Base-by-base conservation (phyloP, 192 early-diverging fungal genomes). In the Gonapodya sp. region DNA sequence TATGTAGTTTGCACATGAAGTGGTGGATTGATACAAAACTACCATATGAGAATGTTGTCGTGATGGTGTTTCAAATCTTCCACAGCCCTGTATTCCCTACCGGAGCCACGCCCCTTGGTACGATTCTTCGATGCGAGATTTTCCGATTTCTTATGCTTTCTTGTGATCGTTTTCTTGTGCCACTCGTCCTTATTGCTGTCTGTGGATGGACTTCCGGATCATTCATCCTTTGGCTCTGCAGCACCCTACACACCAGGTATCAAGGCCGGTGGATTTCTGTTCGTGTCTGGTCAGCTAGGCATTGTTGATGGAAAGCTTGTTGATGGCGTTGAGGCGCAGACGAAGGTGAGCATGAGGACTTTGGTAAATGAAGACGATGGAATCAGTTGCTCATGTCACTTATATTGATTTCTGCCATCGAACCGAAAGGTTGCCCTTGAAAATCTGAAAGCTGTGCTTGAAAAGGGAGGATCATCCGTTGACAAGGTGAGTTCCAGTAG, bases 271-370 rank as follows among this genome's bases (percentile, higher is more conserved):
- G 46, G 46, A 16, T 64, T 64, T 24, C 24, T 64, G 46, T 64
- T 64, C 24, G 46, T 64, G 24, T 64, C 46, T 16, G 46, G 46
- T 24, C 46, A 64, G 46, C 46, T 64, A 16, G 46, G 46, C 8
- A 64, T 64, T 64, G 46, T 64, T 64, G 46, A 64, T 64, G 46
- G 46, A 64, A 64, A 64, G 46, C 46, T 64, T 8, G 46, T 64
- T 24, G 46, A 64, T 16, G 46, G 46, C 8, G 46, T 64, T 16
- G 46, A 64, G 24, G 46, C 8, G 46, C 46, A 64, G 46, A 64
- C 46, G 46, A 64, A 24, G 46, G 46, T 64, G 46, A 16, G 46
- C 8, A 16, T 24, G 8, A 64, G 8, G 8, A 24, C 24, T 8
- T 24, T 64, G 8, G 46, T 24, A 16, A 24, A 24, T 24, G 46